Conservation (phyloP, 1,139 yeast species). For the Yarrowia galli region DNA sequence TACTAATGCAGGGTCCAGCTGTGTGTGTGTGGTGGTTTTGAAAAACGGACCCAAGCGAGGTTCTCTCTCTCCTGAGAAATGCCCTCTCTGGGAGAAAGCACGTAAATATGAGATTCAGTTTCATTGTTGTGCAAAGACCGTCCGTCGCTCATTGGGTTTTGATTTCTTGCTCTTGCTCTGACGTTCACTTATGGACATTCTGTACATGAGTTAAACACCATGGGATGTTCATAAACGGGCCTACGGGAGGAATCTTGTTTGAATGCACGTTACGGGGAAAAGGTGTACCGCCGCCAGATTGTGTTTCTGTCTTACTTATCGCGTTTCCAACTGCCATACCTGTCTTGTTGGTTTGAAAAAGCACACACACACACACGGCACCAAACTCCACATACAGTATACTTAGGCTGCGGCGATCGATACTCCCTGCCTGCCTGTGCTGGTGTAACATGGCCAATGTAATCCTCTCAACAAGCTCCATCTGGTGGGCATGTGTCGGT, state of each 20-base stretch:
- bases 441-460: neutral
- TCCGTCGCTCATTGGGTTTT: neutral
- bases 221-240: neutral
- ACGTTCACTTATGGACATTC: neutral
- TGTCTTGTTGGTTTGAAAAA: neutral
- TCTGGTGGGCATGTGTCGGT: neutral
- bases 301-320: neutral
- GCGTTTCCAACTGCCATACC: neutral
- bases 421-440: neutral
- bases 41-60: too few species aligned
- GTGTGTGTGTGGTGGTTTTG: neutral
- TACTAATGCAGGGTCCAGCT: slow-evolving; percentile 8
- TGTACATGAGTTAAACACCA: neutral
- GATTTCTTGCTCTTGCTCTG: slow-evolving; percentile 3
- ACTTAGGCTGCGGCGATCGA: neutral
- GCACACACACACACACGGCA: neutral
- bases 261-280: neutral
- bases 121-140: neutral
- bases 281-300: neutral
- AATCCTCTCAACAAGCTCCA: neutral
- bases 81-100: neutral
- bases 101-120: slow-evolving; percentile 9
- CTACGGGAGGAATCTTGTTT: neutral
- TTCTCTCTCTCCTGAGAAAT: neutral
- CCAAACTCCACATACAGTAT: neutral